Evolutionary conservation across 2,329 filamentous ascomycete species (phyloP), one percentile per base, ranked within the genome.

Genomic region (Aspergillus uvarum): DNA sequence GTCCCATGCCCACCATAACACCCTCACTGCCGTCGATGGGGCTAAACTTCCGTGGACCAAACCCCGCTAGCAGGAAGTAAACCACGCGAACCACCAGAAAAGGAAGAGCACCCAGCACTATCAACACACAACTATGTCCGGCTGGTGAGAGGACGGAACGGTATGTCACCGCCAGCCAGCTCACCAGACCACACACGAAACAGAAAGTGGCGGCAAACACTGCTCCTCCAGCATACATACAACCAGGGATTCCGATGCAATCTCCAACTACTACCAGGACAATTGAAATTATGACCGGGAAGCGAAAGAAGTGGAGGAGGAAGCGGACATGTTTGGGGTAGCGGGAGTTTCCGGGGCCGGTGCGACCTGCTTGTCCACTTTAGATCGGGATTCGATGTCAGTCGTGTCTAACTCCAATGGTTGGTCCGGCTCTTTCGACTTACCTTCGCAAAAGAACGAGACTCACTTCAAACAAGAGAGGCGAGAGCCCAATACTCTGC

Each of bases 381-480:
- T 52, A 35, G 16, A 19, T 1, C 10, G 32, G 59, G 44, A 63
- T 52, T 14, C 10, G 47, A 2, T 11, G 22, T 44, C 38, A 44
- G 38, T 44, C 38, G 12, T 44, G 16, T 44, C 26, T 6, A 5
- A 3, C 0, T 7, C 49, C 24, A 16, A 12, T 0, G 32, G 32
- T 12, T 35, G 32, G 32, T 10, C 7, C 7, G 10, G 1, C 32
- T 35, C 14, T 16, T 35, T 11, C 16, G 12, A 32, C 60, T 16
- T 64, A 72, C 70, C 67, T 68, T 62, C 65, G 58, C 47, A 72
- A 24, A 54, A 72, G 63, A 10, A 71, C 55, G 24, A 70, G 56
- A 55, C 70, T 72, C 35, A 72, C 63, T 59, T 72, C 70, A 38
- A 72, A 71, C 19, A 72, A 58, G 19, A 72, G 64, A 38, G 69